Conservation (phyloP, 768 basidiomycete species). For the Gautieria morchelliformis region DNA sequence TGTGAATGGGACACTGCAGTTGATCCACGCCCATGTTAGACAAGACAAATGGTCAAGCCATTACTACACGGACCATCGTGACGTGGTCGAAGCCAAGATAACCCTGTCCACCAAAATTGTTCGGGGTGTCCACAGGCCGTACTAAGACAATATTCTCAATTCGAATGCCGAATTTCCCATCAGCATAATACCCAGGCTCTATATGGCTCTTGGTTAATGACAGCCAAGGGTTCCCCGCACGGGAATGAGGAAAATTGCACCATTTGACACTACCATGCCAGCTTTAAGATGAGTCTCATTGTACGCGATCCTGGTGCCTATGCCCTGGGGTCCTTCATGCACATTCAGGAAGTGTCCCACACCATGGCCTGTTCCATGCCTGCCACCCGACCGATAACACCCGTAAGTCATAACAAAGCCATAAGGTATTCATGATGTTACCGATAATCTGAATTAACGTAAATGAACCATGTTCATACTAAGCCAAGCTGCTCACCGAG, state of each 20-base stretch:
- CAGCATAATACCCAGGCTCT: slow-evolving; percentile 90
- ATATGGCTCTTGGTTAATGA: neutral
- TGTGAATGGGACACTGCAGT: slow-evolving; percentile 72
- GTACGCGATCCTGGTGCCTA: slow-evolving; percentile 45
- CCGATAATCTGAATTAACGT: slow-evolving; percentile 43
- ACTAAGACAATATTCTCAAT: slow-evolving; percentile 88
- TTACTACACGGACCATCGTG: slow-evolving; percentile 58
- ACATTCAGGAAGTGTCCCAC: slow-evolving; percentile 93
- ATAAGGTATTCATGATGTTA: slow-evolving; percentile 17
- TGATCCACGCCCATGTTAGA: neutral
- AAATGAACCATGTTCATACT: neutral
- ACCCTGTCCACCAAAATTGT: slow-evolving; percentile 75
- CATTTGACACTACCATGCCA: slow-evolving; percentile 88
- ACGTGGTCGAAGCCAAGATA: slow-evolving; percentile 80
- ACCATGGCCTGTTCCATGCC: slow-evolving; percentile 92
- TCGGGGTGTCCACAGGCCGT: slow-evolving; percentile 53
- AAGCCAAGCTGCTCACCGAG: slow-evolving; percentile 41
- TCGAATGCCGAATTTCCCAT: slow-evolving; percentile 85
- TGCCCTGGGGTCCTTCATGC: slow-evolving; percentile 71
- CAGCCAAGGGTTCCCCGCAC: neutral
- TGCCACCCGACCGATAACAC: slow-evolving; percentile 18
- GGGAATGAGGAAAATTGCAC: slow-evolving; percentile 21
- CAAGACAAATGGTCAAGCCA: neutral
- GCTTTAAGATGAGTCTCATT: slow-evolving; percentile 65
- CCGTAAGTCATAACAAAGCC: slow-evolving; percentile 5